Evolutionary conservation across 2,329 filamentous ascomycete genomes (phyloP).

Genomic region (Uncinocarpus reesii): DNA sequence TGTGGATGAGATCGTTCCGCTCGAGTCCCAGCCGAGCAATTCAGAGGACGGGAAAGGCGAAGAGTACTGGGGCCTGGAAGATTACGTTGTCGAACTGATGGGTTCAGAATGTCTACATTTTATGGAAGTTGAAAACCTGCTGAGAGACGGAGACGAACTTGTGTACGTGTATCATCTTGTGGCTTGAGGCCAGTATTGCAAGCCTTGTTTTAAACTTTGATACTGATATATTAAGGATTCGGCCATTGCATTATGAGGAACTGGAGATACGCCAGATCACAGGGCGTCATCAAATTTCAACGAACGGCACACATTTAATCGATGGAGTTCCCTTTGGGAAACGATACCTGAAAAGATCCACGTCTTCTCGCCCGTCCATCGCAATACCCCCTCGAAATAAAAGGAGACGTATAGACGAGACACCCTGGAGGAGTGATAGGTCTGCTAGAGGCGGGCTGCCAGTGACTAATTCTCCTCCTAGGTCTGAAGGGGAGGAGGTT

Average conservation of each 20-base stretch:
- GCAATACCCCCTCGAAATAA: slow-evolving; percentile 71
- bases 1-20: slow-evolving; percentile 67
- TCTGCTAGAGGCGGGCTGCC: not conserved
- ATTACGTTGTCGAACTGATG: slow-evolving; percentile 76
- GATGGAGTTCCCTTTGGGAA: slow-evolving; percentile 80
- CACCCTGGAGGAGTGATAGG: slow-evolving; percentile 5
- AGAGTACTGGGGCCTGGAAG: slow-evolving; percentile 67
- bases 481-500: not conserved
- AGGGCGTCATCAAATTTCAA: slow-evolving; percentile 70
- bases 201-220: not conserved
- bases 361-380: slow-evolving; percentile 54
- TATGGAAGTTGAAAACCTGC: slow-evolving; percentile 55
- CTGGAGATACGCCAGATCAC: slow-evolving; percentile 60
- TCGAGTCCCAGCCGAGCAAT: slow-evolving; percentile 52
- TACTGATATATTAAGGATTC: slow-evolving; percentile 48
- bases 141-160: slow-evolving; percentile 77
- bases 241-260: slow-evolving; percentile 65
- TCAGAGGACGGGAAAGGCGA: slow-evolving; percentile 18
- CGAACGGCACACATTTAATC: slow-evolving; percentile 67
- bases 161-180: slow-evolving; percentile 45
- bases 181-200: not conserved
- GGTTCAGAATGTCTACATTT: slow-evolving; percentile 85
- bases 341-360: slow-evolving; percentile 50
- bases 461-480: not conserved
- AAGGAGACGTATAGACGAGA: slow-evolving; percentile 40